Conservation (phyloP, 208 protist species). For the Leishmania guyanensis region DNA sequence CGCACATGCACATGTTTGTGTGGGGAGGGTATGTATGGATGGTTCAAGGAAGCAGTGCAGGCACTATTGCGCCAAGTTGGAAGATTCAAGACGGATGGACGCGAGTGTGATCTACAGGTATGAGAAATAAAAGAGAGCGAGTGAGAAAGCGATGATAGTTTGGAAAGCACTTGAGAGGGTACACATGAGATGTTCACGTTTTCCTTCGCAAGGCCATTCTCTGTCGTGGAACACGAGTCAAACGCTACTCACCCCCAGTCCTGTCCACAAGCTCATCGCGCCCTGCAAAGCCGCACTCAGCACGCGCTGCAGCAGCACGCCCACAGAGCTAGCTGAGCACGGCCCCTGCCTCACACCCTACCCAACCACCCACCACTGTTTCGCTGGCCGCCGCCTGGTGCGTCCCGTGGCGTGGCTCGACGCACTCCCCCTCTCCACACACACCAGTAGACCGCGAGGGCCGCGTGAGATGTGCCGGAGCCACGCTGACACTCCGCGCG, state of each 20-base stretch:
- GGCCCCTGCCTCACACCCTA: neutral
- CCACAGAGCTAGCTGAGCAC: neutral
- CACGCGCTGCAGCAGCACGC: too few species aligned
- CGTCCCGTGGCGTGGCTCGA: neutral
- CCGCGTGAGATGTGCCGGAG: neutral
- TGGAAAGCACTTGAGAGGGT: neutral
- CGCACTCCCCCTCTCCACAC: too few species aligned
- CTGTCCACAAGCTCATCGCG: neutral
- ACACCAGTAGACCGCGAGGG: neutral
- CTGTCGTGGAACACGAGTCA: too few species aligned
- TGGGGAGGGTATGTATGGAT: neutral
- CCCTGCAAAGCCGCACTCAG: too few species aligned
- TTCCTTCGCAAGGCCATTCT: too few species aligned
- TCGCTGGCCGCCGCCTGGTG: neutral
- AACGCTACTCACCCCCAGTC: too few species aligned
- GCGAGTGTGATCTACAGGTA: neutral
- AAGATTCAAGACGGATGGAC: neutral
- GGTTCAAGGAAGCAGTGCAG: neutral
- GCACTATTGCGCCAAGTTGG: neutral
- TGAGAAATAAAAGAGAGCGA: neutral
- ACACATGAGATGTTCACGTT: neutral
- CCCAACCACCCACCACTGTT: neutral
- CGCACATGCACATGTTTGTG: neutral
- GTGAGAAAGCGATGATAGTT: neutral
- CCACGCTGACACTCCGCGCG: neutral